phyloP scores from a whole-genome alignment of 768 basidiomycete genomes.

The Sutorius australiensis region DNA sequence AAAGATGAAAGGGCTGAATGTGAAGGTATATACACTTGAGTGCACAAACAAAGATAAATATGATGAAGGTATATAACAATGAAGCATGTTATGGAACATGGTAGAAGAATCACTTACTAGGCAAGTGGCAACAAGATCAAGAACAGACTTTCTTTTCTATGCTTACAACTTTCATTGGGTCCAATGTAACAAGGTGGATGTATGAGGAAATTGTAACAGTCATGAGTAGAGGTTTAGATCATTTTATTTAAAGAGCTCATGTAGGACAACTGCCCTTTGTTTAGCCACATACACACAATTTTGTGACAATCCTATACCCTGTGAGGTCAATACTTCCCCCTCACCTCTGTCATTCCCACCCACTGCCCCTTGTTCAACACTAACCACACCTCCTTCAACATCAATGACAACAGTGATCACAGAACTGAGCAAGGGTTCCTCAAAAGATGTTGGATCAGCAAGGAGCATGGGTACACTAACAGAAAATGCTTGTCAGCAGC shows the following conservation, averaged over 20 bases:
- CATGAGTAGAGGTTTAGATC: neutral
- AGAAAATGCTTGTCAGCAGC: neutral
- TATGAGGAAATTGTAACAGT: no score
- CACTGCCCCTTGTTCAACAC: constrained; percentile 21
- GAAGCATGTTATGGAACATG: no score
- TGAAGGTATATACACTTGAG: no score
- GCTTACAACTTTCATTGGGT: no score
- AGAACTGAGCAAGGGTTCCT: constrained; percentile 80
- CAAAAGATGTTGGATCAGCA: constrained; percentile 85
- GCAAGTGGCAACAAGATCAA: no score
- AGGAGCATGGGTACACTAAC: constrained; percentile 48
- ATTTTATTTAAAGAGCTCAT: constrained; percentile 20
- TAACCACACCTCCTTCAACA: constrained; percentile 24
- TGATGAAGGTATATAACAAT: no score
- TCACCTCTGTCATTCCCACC: constrained; percentile 20
- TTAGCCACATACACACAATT: constrained; percentile 18
- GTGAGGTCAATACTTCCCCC: neutral
- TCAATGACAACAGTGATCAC: constrained; percentile 62
- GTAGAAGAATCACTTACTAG: no score
- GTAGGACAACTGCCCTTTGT: constrained; percentile 21
- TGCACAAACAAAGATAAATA: no score
- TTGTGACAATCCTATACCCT: neutral
- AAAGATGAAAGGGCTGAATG: no score
- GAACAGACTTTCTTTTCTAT: no score
- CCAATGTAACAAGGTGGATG: no score